phyloP scores from a whole-genome alignment of 1,284 basidiomycete genomes.

The Ceratobasidium sp. region DNA sequence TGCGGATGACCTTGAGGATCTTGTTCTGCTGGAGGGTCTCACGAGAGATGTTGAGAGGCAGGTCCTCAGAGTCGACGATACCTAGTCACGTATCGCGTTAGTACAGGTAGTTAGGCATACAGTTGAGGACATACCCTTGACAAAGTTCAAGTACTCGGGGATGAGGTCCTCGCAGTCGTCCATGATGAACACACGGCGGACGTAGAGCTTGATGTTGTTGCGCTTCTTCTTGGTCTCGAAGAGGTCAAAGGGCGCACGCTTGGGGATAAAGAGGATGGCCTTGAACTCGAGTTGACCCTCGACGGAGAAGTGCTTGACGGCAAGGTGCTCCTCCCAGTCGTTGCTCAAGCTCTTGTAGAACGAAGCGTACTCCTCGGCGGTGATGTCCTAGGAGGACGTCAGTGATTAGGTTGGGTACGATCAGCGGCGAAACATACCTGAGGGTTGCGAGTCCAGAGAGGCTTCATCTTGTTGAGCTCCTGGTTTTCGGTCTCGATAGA shows the following conservation, averaged over 20 bases:
- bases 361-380: constrained; percentile 89
- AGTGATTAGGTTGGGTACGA: background rate
- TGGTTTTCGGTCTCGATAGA: constrained; percentile 90
- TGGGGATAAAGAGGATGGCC: constrained; percentile 97
- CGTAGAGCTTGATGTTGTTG: constrained; percentile 99
- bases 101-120: background rate
- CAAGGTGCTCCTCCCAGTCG: constrained; percentile 99
- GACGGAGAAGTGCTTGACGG: constrained; percentile 99
- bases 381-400: constrained; percentile 72
- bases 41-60: constrained; percentile 99
- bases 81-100: constrained; percentile 54
- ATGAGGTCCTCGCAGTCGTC: constrained; percentile 99
- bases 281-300: constrained; percentile 99
- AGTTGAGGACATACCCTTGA: constrained; percentile 71
- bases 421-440: constrained; percentile 51
- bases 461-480: constrained; percentile 99
- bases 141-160: constrained; percentile 99
- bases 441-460: constrained; percentile 99
- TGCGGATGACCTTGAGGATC: constrained; percentile 99
- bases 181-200: constrained; percentile 99
- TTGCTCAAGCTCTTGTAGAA: constrained; percentile 99
- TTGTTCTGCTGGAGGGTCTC: constrained; percentile 99
- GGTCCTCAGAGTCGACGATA: constrained; percentile 99
- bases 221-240: constrained; percentile 99
- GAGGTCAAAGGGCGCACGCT: constrained; percentile 98